Evolutionary conservation across 805 yeast genomes (phyloP).

Genomic region (Candida xyloterini): DNA sequence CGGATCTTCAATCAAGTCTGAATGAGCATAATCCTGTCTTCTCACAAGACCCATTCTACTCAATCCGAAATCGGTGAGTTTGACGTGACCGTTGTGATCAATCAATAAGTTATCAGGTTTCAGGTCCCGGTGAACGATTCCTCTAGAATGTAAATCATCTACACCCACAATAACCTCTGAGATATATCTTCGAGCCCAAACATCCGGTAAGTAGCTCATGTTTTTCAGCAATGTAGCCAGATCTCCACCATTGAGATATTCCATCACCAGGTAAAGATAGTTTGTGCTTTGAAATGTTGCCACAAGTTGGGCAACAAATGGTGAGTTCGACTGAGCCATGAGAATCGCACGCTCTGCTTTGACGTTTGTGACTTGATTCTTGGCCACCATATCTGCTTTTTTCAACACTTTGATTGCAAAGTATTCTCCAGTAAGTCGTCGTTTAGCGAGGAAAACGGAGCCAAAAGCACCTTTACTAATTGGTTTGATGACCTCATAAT

Average conservation of each 20-base stretch:
- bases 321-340: slow-evolving; percentile 94
- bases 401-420: slow-evolving; percentile 91
- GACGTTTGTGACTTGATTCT: slow-evolving; percentile 93
- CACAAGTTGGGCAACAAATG: slow-evolving; percentile 86
- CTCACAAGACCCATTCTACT: slow-evolving; percentile 85
- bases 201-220: slow-evolving; percentile 79
- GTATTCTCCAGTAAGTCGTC: slow-evolving; percentile 87
- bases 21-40: slow-evolving; percentile 51
- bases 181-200: slow-evolving; percentile 81
- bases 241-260: slow-evolving; percentile 94
- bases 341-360: slow-evolving; percentile 95
- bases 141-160: slow-evolving; percentile 80
- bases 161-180: slow-evolving; percentile 92
- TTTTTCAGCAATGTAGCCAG: slow-evolving; percentile 80
- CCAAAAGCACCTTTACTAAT: slow-evolving; percentile 98
- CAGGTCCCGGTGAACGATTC: slow-evolving; percentile 91
- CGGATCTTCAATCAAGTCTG: slow-evolving; percentile 20
- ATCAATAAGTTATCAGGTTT: slow-evolving; percentile 93
- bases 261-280: slow-evolving; percentile 91
- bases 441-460: slow-evolving; percentile 81
- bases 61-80: slow-evolving; percentile 92
- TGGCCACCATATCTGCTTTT: slow-evolving; percentile 94
- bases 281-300: slow-evolving; percentile 88
- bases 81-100: slow-evolving; percentile 83
- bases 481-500: slow-evolving; percentile 88